phyloP scores from a whole-genome alignment of 306 rosid species.

The Malus asiatica region DNA sequence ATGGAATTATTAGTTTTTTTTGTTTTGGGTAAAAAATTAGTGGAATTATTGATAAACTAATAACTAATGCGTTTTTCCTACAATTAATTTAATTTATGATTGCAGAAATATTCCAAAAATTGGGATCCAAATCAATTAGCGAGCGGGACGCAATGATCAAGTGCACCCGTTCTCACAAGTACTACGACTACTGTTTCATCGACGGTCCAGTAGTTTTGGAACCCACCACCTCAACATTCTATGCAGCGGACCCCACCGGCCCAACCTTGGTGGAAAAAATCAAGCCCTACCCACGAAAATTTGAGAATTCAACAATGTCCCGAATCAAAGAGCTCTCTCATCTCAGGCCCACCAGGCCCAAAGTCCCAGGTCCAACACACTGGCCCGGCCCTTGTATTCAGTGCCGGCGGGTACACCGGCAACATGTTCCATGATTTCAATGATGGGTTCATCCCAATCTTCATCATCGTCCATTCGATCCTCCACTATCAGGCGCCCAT shows the following conservation, averaged over 20 bases:
- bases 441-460: slow-evolving; percentile 41
- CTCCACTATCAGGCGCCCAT: slow-evolving; percentile 2
- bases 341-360: slow-evolving; percentile 28
- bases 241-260: not conserved
- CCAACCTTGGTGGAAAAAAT: slow-evolving; percentile 19
- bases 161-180: slow-evolving; percentile 30
- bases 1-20: too few relatives aligned
- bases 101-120: not conserved
- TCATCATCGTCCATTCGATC: slow-evolving; percentile 22
- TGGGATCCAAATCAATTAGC: not conserved
- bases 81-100: not conserved
- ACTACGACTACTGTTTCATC: slow-evolving; percentile 34
- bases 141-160: slow-evolving; percentile 1
- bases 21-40: too few relatives aligned
- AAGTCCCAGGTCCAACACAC: slow-evolving; percentile 25
- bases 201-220: slow-evolving; percentile 29
- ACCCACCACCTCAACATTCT: slow-evolving; percentile 35
- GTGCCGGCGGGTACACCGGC: slow-evolving; percentile 34
- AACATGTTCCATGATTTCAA: slow-evolving; percentile 49
- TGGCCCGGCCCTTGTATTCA: slow-evolving; percentile 28
- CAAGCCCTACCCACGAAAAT: slow-evolving; percentile 37
- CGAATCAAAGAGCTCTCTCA: slow-evolving; percentile 23
- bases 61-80: not conserved
- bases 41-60: too few relatives aligned
- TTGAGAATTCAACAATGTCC: slow-evolving; percentile 17